Base-by-base conservation (phyloP, 805 yeast species). In the Blastobotrys attinorum region DNA sequence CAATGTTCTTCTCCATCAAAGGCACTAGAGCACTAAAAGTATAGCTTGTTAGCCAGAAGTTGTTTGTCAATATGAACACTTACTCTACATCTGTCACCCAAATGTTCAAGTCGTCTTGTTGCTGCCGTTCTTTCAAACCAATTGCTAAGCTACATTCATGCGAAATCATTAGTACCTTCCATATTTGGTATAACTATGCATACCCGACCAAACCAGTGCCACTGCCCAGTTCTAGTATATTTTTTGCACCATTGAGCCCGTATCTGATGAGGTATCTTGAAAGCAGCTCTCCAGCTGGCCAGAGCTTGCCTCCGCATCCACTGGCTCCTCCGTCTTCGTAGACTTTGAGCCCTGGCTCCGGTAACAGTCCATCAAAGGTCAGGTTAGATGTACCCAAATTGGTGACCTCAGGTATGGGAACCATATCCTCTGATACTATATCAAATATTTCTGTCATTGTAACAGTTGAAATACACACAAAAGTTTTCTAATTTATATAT, bases 261-360 rank as follows among this genome's bases (percentile, higher is more conserved):
- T 61, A 55, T 13, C 61, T 47, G 37, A 58, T 53, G 46, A 74
- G 47, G 46, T 74, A 76, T 32, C 71, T 61, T 11, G 78, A 66
- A 16, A 76, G 59, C 37, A 75, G 60, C 43, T 75, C 77, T 15
- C 81, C 82, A 7, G 81, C 79, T 1, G 77, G 66, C 82, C 82
- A 76, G 3, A 76, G 63, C 45, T 74, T 71, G 2, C 82, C 82
- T n/a, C 82, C 82, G 56, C 81, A 77, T 1, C 82, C 82, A 3
- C 69, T 56, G 1, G 69, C 74, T 5, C 81, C 81, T 32, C 80
- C 81, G 51, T 77, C 81, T 48, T 73, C 77, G 45, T 61, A 63
- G 22, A 76, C 66, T 48, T 63, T 55, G 23, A 74, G 56, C 1
- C 64, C 63, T 1, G 62, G 62, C 4, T 53, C 44, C 0, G 48